Evolutionary conservation across 2,329 filamentous ascomycete genomes (phyloP).

Genomic region (Phialophora macrospora): DNA sequence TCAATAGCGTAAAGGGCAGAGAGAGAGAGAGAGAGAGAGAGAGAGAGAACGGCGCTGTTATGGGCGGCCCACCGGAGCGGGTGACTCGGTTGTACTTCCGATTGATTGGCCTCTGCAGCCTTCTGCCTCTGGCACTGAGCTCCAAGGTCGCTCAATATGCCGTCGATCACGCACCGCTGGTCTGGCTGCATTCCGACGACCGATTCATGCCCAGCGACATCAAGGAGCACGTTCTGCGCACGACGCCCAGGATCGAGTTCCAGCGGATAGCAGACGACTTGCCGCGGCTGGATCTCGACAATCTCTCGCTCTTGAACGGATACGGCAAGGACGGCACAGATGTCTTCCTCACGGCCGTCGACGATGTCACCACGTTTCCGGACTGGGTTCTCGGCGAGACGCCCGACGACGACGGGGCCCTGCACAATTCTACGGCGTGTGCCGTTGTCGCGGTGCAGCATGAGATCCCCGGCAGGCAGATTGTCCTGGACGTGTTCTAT

Average conservation of each 20-base stretch:
- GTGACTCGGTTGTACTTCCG: neutral
- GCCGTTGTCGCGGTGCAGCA: conserved; percentile 64
- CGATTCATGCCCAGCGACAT: conserved; percentile 58
- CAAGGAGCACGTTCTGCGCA: conserved; percentile 52
- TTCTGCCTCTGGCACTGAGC: neutral
- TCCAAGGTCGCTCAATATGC: neutral
- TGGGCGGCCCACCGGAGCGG: neutral
- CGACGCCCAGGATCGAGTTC: conserved; percentile 52
- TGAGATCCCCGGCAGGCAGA: conserved; percentile 44
- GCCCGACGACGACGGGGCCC: conserved; percentile 59
- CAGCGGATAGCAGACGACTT: conserved; percentile 46
- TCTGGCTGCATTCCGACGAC: conserved; percentile 58
- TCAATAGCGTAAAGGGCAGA: neutral
- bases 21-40: too few relatives aligned
- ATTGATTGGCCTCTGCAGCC: neutral
- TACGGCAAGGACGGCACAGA: conserved; percentile 49
- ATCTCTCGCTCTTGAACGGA: conserved; percentile 53
- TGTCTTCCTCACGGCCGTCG: conserved; percentile 56
- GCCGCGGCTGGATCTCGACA: conserved; percentile 51
- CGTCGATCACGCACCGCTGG: conserved; percentile 49
- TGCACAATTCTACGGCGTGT: conserved; percentile 56
- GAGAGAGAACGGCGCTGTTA: too few relatives aligned
- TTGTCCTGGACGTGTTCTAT: conserved; percentile 88
- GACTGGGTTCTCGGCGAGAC: conserved; percentile 58
- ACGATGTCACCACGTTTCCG: conserved; percentile 46